A percentile compares a stretch with the other conserved stretches of the same genome.
Conservation (phyloP, 768 basidiomycete species). For the Hericium alpestre region DNA sequence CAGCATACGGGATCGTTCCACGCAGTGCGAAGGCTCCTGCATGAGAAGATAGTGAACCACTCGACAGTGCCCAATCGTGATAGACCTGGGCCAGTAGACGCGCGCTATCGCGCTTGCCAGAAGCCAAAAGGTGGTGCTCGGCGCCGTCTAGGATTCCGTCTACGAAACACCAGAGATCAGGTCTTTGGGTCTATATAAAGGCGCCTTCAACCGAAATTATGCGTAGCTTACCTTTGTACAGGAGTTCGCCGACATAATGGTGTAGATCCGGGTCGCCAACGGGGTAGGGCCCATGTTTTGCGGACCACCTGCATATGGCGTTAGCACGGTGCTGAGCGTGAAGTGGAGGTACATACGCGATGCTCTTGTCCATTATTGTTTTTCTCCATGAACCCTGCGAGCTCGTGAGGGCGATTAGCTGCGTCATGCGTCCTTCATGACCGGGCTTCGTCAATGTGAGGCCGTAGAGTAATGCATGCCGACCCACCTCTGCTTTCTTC, state of each 20-base stretch:
- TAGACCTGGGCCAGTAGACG: conserved; percentile 79
- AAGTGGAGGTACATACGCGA: conserved; percentile 48
- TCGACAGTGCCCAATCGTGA: conserved; percentile 60
- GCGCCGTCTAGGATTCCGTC: conserved; percentile 69
- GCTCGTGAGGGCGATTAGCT: conserved; percentile 82
- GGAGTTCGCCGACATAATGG: conserved; percentile 81
- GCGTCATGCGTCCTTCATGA: conserved; percentile 67
- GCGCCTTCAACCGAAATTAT: neutral
- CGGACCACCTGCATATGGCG: conserved; percentile 61
- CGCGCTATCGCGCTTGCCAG: conserved; percentile 85
- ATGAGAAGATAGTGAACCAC: conserved; percentile 17
- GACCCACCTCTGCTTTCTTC: conserved; percentile 71
- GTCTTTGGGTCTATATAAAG: conserved; percentile 1
- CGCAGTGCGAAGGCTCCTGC: conserved; percentile 73
- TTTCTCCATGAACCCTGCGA: conserved; percentile 80
- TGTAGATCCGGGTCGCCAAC: conserved; percentile 84
- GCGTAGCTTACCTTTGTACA: conserved; percentile 58
- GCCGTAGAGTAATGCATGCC: neutral
- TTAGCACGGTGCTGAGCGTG: conserved; percentile 3
- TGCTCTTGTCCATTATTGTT: conserved; percentile 72
- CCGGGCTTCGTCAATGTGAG: neutral
- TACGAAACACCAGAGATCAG: conserved; percentile 18
- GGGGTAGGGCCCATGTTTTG: conserved; percentile 66
- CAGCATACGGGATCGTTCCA: conserved; percentile 72
- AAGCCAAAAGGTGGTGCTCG: conserved; percentile 73